These are phyloP conservation scores for Casuarina equisetifolia DNA, from an alignment of 306 rosid genomes.

Conservation along the genomic window DNA sequence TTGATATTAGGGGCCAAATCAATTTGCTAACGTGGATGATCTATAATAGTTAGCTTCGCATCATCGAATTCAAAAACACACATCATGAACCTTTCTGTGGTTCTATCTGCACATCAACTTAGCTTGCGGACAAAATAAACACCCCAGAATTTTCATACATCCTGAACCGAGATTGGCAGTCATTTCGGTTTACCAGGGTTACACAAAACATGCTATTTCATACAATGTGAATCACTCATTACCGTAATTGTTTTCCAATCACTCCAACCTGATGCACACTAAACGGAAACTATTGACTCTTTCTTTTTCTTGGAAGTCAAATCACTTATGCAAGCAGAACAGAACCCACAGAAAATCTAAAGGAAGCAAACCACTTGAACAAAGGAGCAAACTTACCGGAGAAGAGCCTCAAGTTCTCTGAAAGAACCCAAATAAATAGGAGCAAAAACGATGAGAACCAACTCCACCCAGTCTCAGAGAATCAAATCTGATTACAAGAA, in stretches of 20 bases:
- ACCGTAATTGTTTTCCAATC: not conserved
- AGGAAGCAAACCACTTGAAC: not conserved
- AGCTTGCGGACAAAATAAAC: not conserved
- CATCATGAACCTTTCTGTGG: not conserved
- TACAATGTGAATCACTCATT: not conserved
- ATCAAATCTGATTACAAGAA: not conserved
- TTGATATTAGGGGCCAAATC: not conserved
- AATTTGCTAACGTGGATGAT: not conserved
- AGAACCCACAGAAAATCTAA: slow-evolving; percentile 1
- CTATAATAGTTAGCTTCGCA: not conserved
- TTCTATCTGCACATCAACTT: not conserved
- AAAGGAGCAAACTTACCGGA: slow-evolving; percentile 2
- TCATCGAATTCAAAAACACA: not conserved
- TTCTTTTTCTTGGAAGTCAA: not conserved
- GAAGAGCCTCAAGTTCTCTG: not conserved
- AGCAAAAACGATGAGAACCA: not conserved
- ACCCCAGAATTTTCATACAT: not conserved
- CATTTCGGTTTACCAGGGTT: not conserved
- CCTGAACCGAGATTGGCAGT: not conserved
- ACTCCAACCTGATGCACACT: not conserved
- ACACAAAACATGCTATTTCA: not conserved
- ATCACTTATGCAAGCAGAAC: not conserved
- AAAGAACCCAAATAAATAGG: not conserved
- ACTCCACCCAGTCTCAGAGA: not conserved
- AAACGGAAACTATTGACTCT: not conserved